Base-by-base conservation (phyloP, 2,329 filamentous ascomycete species). In the Fusarium sp. region DNA sequence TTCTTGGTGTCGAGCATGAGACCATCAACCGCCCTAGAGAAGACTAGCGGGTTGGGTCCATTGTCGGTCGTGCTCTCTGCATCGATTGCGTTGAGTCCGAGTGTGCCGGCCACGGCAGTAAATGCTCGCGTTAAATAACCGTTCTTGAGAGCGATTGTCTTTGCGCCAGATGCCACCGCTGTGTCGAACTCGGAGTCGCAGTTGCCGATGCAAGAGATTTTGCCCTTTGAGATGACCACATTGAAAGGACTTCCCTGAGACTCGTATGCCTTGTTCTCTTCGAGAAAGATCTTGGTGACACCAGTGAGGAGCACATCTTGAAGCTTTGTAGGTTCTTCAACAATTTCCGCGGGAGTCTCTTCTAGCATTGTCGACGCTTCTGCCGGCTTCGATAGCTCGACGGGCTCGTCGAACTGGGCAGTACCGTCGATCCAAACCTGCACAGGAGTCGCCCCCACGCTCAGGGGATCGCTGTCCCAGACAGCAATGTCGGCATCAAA, bases 401-500 rank as follows among this genome's bases (percentile, higher is more conserved):
- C 76, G 0, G 87, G 87, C 10, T 84, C 77, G 36, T 88, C 81
- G 16, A 77, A 80, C 55, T 92, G 90, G 3, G 86, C 81, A 9
- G 81, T 85, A 4, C 89, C 89, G 60, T 91, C 89, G 61, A 91
- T 90, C 86, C 88, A 91, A 2, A 91, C 87, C 76, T 91, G 88
- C 0, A 87, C 82, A 0, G 89, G 88, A 0, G 87, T 79, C 1
- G 89, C 88, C 1, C 89, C 89, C 0, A 89, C 84, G 43, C 86
- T 87, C 2, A 91, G 78, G 31, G 89, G 89, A 64, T 91, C 88
- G 43, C 86, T 88, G 69, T 91, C 88, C 89, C 89, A 91, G 9
- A 90, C 83, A 11, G 86, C 88, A 31, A 91, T 73, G 63, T 91
- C 89, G 46, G 88, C 89, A 63, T 90, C 89, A 50, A 85, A 90